Evolutionary conservation across 1,284 basidiomycete genomes (phyloP), one percentile per base, ranked within the genome.

Genomic region (Boletus austroedulis): DNA sequence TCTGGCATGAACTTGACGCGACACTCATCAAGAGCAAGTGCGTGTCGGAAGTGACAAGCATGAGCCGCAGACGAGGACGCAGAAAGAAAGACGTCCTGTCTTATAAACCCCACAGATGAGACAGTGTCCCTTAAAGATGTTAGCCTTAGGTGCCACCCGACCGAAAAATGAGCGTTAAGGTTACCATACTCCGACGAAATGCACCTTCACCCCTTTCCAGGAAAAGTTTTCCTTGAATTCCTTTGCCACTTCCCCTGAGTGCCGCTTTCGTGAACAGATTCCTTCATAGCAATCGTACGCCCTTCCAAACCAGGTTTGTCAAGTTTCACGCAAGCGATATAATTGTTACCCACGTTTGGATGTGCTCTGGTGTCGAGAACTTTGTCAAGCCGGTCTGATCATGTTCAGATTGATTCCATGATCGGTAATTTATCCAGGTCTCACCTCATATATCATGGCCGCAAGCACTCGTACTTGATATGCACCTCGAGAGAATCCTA

Each of bases 401-500:
- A 23, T n/a, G 1, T 23, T 68, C 7, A 55, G 44, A 26, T 44
- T 6, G 17, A 19, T 5, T 3, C 17, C 11, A 23, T 7, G 5
- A 43, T 3, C 0, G 15, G 29, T 24, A 7, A 34, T 23, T 19
- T 1, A 26, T 21, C 29, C 17, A 3, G 1, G 17, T 43, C 65
- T 3, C 56, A 77, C 77, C 58, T 66, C 70, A 5, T 75, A 58
- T 47, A 79, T 77, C 78, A 80, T 79, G 1, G 60, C 77, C 0
- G 78, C 76, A 2, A 79, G 61, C 7, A 66, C 67, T 5, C 79
- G 73, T 12, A 73, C 78, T 67, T 80, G 78, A 60, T 78, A 80
- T 24, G 79, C 78, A 14, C 78, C 79, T 32, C 78, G 70, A 46
- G 78, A 80, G 57, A 79, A 80, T 7, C 79, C 79, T 79, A 10